Conservation (phyloP, 1,284 basidiomycete genomes). For the Takashimella koratensis region DNA sequence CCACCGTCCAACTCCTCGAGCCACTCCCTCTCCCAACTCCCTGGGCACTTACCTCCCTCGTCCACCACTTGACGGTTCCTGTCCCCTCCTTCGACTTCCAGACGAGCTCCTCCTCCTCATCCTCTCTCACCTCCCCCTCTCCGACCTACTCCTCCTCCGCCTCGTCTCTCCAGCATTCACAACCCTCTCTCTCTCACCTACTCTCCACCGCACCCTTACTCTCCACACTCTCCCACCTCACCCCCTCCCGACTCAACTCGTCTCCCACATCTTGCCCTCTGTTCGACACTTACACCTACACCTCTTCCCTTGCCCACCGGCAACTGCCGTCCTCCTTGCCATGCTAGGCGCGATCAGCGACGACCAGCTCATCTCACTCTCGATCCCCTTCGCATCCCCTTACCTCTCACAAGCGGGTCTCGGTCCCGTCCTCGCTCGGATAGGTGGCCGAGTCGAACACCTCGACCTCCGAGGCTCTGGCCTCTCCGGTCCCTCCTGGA, state of each 20-base stretch:
- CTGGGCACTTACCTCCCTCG: neutral
- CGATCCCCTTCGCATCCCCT: slow-evolving; percentile 25
- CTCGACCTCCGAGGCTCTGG: slow-evolving; percentile 28
- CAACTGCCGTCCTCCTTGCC: slow-evolving; percentile 1
- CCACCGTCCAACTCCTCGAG: neutral
- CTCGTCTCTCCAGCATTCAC: slow-evolving; percentile 12
- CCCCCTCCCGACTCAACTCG: slow-evolving; percentile 12
- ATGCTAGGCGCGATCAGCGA: slow-evolving; percentile 18
- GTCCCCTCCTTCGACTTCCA: slow-evolving; percentile 21
- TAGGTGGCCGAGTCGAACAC: slow-evolving; percentile 22
- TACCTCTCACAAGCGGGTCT: slow-evolving; percentile 19
- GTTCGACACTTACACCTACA: slow-evolving; percentile 26
- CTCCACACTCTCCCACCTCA: slow-evolving; percentile 18
- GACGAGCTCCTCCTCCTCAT: slow-evolving; percentile 30
- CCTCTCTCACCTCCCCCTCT: slow-evolving; percentile 21
- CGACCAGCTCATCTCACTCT: slow-evolving; percentile 22
- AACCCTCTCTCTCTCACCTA: slow-evolving; percentile 16
- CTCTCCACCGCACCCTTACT: slow-evolving; percentile 22
- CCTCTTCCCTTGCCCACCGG: slow-evolving; percentile 16
- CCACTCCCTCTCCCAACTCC: neutral
- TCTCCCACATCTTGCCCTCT: slow-evolving; percentile 16
- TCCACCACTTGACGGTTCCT: slow-evolving; percentile 20
- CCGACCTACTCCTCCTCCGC: slow-evolving; percentile 23
- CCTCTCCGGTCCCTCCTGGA: slow-evolving; percentile 15
- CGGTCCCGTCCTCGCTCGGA: slow-evolving; percentile 9